Evolutionary conservation across 2,329 filamentous ascomycete genomes (phyloP), one percentile per base, ranked within the genome.

Genomic region (Seiridium cupressi): DNA sequence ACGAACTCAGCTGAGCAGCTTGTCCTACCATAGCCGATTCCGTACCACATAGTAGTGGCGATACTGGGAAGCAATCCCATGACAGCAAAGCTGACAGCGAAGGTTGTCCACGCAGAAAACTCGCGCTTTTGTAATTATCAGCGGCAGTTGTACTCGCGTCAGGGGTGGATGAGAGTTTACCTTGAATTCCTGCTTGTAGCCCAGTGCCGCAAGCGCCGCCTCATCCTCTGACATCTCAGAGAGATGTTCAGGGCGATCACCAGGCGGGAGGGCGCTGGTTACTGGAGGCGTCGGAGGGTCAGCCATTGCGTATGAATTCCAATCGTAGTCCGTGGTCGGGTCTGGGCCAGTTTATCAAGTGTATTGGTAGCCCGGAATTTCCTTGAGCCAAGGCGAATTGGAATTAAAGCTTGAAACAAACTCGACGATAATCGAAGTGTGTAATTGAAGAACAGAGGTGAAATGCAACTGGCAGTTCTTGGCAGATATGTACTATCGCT

Each of bases 11-110:
- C 7, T 7, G 18, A 53, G 8, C n/a, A 5, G 2, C 34, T 47
- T 10, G 44, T 46, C 18, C n/a, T 63, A 67, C 72, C 71, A 35
- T 75, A 76, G 48, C 80, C 79, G 75, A 87, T 85, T 64, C 89
- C 89, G 80, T 91, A 92, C 69, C 82, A 88, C 64, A 92, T 74
- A 0, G 89, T 92, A 63, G 83, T 87, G 1, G 89, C 89, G 67
- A 92, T 90, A 62, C 85, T 89, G 0, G 89, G 89, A 55, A 92
- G 73, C 51, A 92, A 72, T 1, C 89, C 89, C 59, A 92, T 76
- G 9, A 92, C 88, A 5, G 89, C 88, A 71, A 92, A 92, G 58
- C 84, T 88, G 46, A 92, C 88, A 65, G 87, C 90, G 70, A 92
- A 92, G 0, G 88, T 89, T 5, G 89, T 90, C 83, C 88, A 92